These are phyloP conservation scores for Scheffersomyces insectosa DNA, from an alignment of 1,139 yeast species.

Conservation along the genomic window DNA sequence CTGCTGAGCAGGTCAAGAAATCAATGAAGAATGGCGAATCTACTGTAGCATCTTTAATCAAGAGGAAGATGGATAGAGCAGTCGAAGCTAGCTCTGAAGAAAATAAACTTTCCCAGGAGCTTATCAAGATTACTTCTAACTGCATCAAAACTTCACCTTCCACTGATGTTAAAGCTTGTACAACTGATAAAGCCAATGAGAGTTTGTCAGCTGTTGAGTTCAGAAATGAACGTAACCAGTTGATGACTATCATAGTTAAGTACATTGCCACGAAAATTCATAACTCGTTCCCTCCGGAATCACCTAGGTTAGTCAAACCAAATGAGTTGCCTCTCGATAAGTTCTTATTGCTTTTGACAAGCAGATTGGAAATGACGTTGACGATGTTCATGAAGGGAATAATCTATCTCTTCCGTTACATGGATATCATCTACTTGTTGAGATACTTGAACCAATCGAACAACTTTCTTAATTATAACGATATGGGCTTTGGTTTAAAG, in stretches of 20 bases:
- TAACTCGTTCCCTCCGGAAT: constrained; percentile 47
- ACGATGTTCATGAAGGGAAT: constrained; percentile 43
- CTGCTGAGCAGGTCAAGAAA: constrained; percentile 18
- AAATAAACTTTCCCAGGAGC: neutral
- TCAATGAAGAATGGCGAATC: constrained; percentile 12
- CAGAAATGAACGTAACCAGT: constrained; percentile 25
- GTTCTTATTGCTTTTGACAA: constrained; percentile 39
- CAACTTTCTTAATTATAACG: constrained; percentile 36
- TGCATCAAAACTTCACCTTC: neutral
- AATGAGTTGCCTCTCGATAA: constrained; percentile 44
- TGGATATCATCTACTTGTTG: constrained; percentile 50
- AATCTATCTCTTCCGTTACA: constrained; percentile 48
- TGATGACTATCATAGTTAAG: constrained; percentile 48
- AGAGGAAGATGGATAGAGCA: neutral
- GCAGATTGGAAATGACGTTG: constrained; percentile 39
- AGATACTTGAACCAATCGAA: constrained; percentile 51
- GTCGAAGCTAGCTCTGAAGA: neutral
- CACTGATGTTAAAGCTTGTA: neutral
- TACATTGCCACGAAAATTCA: constrained; percentile 47
- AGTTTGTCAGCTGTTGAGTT: constrained; percentile 6
- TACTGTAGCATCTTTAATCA: neutral
- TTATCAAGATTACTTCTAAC: neutral
- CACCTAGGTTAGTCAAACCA: constrained; percentile 21
- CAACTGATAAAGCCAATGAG: neutral
- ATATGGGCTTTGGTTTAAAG: constrained; percentile 48